Base-by-base conservation (phyloP, 306 rosid genomes). In the Hippophae tibetana region DNA sequence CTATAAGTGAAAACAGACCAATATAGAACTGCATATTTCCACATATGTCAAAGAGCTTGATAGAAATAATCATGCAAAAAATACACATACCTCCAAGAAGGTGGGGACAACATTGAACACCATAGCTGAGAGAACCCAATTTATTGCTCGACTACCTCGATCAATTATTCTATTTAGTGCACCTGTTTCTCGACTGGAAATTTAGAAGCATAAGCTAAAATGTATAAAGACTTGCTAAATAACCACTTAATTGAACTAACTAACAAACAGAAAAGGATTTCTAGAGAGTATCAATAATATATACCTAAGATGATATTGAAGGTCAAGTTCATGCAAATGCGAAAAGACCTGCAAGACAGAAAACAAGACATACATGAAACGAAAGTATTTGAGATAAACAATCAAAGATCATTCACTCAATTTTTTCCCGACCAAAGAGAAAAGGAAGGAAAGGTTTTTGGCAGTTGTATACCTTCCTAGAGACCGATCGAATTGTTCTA, bases 111-210 rank as follows among this genome's bases (percentile, higher is more conserved):
- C 81, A 60, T 88, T 88, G 86, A 92, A 92, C 72, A 92, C 96
- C 99, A 92, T 88, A 64, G 99, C 51, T 8, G 95, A 92, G 62
- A 92, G 96, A 72, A 92, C 88, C 75, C 88, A 92, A 73, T 84
- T 92, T 78, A 92, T 92, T 14, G 90, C 95, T 12, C 99, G 96
- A 74, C 95, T 92, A 66, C 99, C 99, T 56, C 99, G 96, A 72
- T 92, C 99, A 67, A 92, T 92, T 58, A 81, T 92, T 86, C 96
- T 81, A 80, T 79, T 85, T 57, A 92, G 72, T 47, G 79, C 95
- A 53, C 99, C 99, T n/a, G 99, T 92, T 78, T 92, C 96, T 63
- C 96, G 99, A 54, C 99, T 92, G 81, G 42, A 77, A 52, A 67
- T 66, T 59, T 45, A 69, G 18, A 10, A 42, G 49, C 9, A 58